phyloP scores from a whole-genome alignment of 768 basidiomycete species.

The Trametopsis cervina region DNA sequence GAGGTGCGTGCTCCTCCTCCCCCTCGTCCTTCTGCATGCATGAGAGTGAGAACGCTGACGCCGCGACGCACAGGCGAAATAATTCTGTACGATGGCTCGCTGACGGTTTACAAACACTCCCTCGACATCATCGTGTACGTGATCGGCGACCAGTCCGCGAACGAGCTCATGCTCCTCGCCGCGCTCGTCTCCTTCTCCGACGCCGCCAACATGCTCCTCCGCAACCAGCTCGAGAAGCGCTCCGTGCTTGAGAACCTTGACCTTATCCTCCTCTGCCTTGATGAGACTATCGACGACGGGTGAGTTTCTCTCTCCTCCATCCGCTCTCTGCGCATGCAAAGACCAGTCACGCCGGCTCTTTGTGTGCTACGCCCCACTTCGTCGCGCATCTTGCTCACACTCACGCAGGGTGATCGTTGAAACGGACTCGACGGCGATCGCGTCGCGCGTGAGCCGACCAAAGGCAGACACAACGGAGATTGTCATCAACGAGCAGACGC shows the following conservation, averaged over 20 bases:
- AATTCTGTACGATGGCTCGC: constrained; percentile 81
- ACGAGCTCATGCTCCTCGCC: constrained; percentile 92
- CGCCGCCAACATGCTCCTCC: constrained; percentile 75
- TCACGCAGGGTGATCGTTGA: constrained; percentile 83
- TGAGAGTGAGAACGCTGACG: background rate
- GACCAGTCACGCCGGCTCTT: background rate
- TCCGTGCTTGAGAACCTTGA: constrained; percentile 93
- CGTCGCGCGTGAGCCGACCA: constrained; percentile 87
- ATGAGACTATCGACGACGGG: constrained; percentile 99
- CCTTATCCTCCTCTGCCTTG: constrained; percentile 83
- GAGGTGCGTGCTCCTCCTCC: constrained; percentile 47
- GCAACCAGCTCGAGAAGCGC: constrained; percentile 93
- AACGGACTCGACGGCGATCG: constrained; percentile 93
- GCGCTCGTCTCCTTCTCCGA: constrained; percentile 82
- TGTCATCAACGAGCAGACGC: constrained; percentile 96
- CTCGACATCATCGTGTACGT: constrained; percentile 95
- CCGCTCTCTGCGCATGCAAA: background rate
- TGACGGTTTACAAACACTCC: constrained; percentile 92
- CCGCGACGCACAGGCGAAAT: constrained; percentile 68
- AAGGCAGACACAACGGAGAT: constrained; percentile 93
- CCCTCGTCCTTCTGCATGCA: background rate
- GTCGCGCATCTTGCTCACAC: background rate
- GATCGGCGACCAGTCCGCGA: constrained; percentile 79
- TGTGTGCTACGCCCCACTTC: background rate
- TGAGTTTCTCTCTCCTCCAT: constrained; percentile 32